Evolutionary conservation across 108 stramenopile genomes (phyloP).

Genomic region (Cylindrotheca fusiformis): DNA sequence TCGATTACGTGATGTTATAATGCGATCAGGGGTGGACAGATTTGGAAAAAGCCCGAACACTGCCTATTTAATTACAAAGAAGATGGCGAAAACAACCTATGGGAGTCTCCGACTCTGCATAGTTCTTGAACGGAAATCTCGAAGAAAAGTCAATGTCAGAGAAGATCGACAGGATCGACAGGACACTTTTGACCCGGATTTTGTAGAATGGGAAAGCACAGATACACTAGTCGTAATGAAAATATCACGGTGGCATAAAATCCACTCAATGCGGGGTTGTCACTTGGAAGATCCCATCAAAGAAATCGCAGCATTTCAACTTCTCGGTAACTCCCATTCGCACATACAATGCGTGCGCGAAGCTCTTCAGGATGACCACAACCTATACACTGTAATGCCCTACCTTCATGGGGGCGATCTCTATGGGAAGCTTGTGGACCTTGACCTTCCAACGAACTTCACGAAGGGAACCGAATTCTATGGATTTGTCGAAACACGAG

Average conservation of each 20-base stretch:
- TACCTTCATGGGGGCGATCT: slow-evolving; percentile 85
- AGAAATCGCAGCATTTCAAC: slow-evolving; percentile 89
- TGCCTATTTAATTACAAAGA: slow-evolving; percentile 42
- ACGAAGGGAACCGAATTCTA: not conserved
- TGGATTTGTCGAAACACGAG: slow-evolving; percentile 42
- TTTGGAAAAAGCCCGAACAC: slow-evolving; percentile 2
- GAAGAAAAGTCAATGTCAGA: slow-evolving; percentile 1
- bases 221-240: slow-evolving; percentile 71
- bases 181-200: slow-evolving; percentile 31
- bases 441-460: slow-evolving; percentile 2
- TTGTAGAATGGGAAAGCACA: slow-evolving; percentile 73
- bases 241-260: slow-evolving; percentile 58
- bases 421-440: slow-evolving; percentile 41
- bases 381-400: slow-evolving; percentile 83
- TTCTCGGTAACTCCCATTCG: slow-evolving; percentile 71
- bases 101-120: slow-evolving; percentile 64
- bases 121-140: slow-evolving; percentile 37
- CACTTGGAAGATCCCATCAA: slow-evolving; percentile 84
- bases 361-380: slow-evolving; percentile 79
- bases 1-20: slow-evolving; percentile 36
- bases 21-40: slow-evolving; percentile 10
- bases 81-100: slow-evolving; percentile 53
- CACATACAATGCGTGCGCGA: slow-evolving; percentile 76
- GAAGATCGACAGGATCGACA: slow-evolving; percentile 44
- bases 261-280: slow-evolving; percentile 56